Base-by-base conservation (phyloP, 2,329 filamentous ascomycete species). In the Lomentospora prolificans region DNA sequence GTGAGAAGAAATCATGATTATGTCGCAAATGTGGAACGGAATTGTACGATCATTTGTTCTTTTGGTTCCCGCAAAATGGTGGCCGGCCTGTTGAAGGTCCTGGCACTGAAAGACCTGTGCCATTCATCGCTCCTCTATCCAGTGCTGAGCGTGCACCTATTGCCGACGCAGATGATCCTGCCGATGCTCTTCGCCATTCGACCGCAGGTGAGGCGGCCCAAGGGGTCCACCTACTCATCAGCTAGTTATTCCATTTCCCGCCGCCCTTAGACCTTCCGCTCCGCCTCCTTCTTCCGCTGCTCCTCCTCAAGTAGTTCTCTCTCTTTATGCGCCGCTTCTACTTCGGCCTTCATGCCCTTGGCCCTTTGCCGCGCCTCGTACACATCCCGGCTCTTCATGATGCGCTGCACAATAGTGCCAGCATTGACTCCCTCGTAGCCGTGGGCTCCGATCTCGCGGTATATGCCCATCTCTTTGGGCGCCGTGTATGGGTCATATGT, bases 341-440 rank as follows among this genome's bases (percentile, higher is more conserved):
- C 80, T 51, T 85, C 78, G 0, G 86, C 85, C 74, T 99, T 99
- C 61, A 90, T 81, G 9, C 91, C 87, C 75, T 99, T 99, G 62
- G 86, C 84, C 54, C 88, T 79, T 75, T 99, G 94, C 58, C 94
- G 78, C 64, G 90, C 94, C 73, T 97, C 92, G 69, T 96, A 99
- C 66, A 89, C 80, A 58, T 86, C 86, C 31, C 91, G 79, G 64
- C 89, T 91, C 69, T 85, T 87, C 76, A 97, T 77, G 66, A 99
- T 99, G 30, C 94, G 78, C 62, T 87, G 82, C 51, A 99, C 91
- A 63, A 99, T 97, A 63, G 94, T 86, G 3, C 85, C 90, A 0
- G 92, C 90, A 69, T 97, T 96, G 60, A 97, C 90, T 59, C 90
- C 79, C 60, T 88, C 80, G 67, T 92, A 99, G 19, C 82, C 76